Evolutionary conservation across 805 yeast genomes (phyloP).

Genomic region (Metschnikowia henanensis): DNA sequence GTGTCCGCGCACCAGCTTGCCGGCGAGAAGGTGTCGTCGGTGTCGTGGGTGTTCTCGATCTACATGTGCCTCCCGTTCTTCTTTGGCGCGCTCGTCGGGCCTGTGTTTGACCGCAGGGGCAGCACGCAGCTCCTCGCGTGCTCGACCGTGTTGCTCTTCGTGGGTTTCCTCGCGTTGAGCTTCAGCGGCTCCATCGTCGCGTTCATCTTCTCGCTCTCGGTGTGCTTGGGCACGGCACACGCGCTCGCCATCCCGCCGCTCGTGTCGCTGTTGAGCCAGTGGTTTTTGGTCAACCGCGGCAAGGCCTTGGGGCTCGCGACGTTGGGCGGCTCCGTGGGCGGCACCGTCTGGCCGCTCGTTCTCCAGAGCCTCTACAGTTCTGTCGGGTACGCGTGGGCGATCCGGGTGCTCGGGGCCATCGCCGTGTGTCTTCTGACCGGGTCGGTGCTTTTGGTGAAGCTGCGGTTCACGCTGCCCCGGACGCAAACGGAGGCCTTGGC

Average conservation of each 20-base stretch:
- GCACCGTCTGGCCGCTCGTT: constrained; percentile 58
- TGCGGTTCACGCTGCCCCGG: constrained; percentile 20
- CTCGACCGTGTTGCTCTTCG: constrained; percentile 37
- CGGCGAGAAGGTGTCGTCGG: constrained; percentile 42
- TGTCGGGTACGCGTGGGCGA: constrained; percentile 61
- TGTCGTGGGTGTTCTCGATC: constrained; percentile 67
- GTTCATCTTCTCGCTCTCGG: constrained; percentile 54
- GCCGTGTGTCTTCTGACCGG: constrained; percentile 26
- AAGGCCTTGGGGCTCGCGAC: constrained; percentile 62
- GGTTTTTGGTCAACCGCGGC: constrained; percentile 63
- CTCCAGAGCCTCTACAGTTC: constrained; percentile 43
- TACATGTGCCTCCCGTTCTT: constrained; percentile 44
- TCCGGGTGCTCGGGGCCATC: constrained; percentile 46
- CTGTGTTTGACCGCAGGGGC: constrained; percentile 65
- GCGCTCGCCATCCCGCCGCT: constrained; percentile 63
- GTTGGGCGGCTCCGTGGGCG: constrained; percentile 68
- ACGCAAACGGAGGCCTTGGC: not conserved
- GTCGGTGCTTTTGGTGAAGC: constrained; percentile 29
- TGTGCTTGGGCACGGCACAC: constrained; percentile 57
- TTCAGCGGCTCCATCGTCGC: constrained; percentile 54
- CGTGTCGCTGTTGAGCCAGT: constrained; percentile 62
- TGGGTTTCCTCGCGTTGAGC: constrained; percentile 59
- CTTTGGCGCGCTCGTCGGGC: constrained; percentile 44
- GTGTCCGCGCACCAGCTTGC: constrained; percentile 55
- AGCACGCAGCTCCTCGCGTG: constrained; percentile 39